Conservation (phyloP, 1,139 yeast genomes). For the Geotrichum citri-aurantii region DNA sequence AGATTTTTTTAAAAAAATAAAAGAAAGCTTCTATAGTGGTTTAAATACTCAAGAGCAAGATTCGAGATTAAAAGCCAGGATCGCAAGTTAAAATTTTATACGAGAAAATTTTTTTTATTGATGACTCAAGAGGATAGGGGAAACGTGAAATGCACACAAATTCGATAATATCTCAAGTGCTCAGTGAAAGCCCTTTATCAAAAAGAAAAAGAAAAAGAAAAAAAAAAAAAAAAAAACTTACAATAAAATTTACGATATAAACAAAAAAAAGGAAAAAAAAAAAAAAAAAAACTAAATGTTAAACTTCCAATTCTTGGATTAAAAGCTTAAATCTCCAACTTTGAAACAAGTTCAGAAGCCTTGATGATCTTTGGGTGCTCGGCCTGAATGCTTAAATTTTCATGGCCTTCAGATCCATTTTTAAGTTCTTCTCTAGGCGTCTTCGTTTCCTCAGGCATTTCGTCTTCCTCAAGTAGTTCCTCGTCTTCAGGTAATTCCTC, state of each 20-base stretch:
- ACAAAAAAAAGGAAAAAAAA: too few species aligned
- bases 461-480: slow-evolving; percentile 24
- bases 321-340: neutral
- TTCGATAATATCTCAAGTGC: too few species aligned
- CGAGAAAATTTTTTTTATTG: too few species aligned
- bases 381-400: slow-evolving; percentile 4
- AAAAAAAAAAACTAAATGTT: neutral
- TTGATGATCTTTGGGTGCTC: slow-evolving; percentile 10
- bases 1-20: too few species aligned
- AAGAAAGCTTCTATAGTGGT: neutral
- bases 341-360: neutral
- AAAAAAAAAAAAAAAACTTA: neutral
- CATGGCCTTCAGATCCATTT: slow-evolving; percentile 11
- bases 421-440: slow-evolving; percentile 27
- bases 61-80: too few species aligned
- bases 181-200: too few species aligned
- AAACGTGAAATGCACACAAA: too few species aligned
- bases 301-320: neutral
- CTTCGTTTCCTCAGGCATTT: slow-evolving; percentile 24
- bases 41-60: neutral
- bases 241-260: too few species aligned
- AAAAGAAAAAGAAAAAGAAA: too few species aligned
- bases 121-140: too few species aligned
- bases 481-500: slow-evolving; percentile 25
- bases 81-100: too few species aligned